phyloP scores from a whole-genome alignment of 345 rosid species.

The Citrus inodora region DNA sequence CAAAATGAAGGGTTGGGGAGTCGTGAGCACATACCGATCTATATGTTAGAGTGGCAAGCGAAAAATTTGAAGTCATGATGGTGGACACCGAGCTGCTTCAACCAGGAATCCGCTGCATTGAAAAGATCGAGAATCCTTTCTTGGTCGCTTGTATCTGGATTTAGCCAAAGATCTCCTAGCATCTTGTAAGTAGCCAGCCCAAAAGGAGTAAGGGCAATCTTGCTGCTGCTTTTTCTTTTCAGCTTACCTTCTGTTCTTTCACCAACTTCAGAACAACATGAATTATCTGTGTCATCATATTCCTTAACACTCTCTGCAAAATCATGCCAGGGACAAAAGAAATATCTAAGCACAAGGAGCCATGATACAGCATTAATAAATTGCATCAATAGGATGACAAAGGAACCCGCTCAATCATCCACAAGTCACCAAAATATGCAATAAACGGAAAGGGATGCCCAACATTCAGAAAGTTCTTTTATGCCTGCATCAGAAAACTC shows the following conservation, averaged over 20 bases:
- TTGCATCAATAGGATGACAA: not conserved
- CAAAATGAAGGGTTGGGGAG: not conserved
- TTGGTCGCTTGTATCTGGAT: conserved; percentile 36
- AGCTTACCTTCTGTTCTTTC: conserved; percentile 1
- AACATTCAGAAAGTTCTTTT: not conserved
- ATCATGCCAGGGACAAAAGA: not conserved
- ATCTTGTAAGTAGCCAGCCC: conserved; percentile 66
- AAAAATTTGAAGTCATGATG: conserved; percentile 67
- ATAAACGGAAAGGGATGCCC: not conserved
- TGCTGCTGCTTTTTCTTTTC: conserved; percentile 12
- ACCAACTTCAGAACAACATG: conserved; percentile 16
- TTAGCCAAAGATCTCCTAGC: conserved; percentile 67
- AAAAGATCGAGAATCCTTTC: conserved; percentile 38
- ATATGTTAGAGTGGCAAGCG: conserved; percentile 26
- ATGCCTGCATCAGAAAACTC: not conserved
- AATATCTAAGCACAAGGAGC: not conserved
- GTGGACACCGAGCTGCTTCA: conserved; percentile 65
- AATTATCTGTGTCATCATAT: conserved; percentile 14
- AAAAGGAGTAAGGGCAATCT: conserved; percentile 52
- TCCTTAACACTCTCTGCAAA: conserved; percentile 30
- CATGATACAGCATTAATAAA: not conserved
- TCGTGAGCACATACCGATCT: not conserved
- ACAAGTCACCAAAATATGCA: not conserved
- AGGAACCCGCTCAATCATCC: not conserved
- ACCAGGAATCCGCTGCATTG: conserved; percentile 74